Base-by-base conservation (phyloP, 1,284 basidiomycete genomes). In the Pseudomicrostroma phylloplanum region DNA sequence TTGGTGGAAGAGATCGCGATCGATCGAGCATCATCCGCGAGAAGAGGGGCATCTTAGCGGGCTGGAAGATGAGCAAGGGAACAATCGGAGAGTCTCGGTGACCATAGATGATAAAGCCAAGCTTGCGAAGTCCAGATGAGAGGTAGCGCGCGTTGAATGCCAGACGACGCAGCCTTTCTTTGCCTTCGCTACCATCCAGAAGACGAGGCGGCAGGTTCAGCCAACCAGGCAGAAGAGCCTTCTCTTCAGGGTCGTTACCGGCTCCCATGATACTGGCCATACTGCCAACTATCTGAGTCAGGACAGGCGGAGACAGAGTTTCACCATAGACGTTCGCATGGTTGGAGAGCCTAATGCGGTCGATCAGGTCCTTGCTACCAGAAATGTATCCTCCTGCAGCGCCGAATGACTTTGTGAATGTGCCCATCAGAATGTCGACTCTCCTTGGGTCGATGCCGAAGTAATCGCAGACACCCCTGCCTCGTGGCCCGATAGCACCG, bases 371-470 rank as follows among this genome's bases (percentile, higher is more conserved):
- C 78, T 91, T 92, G 72, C 82, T 86, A 6, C 91, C 94, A 2
- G 92, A 85, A 70, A 99, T 88, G 82, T 99, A 97, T 15, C 94
- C 94, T 60, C 94, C 94, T 0, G 93, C 89, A 1, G 94, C 93
- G 63, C 94, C 96, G 77, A 98, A 98, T 0, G 93, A 96, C 81
- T 98, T 98, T 43, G 94, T 98, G 79, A 99, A 96, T 0, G 94
- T 99, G 61, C 94, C 94, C 94, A 99, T 99, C 67, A 96, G 86
- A 67, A 99, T 86, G 79, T 98, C 94, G 65, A 97, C 84, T 41
- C 85, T 84, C 11, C 84, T 83, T 1, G 93, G 92, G 73, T 91
- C 83, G 66, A 97, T 82, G 61, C 87, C 87, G 80, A 94, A 99
- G 83, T 96, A 99, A 80, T 99, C 93, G 64, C 88, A 88, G 4